Evolutionary conservation across 2,329 filamentous ascomycete species (phyloP).

Genomic region (Alternaria hordeiaustralica): DNA sequence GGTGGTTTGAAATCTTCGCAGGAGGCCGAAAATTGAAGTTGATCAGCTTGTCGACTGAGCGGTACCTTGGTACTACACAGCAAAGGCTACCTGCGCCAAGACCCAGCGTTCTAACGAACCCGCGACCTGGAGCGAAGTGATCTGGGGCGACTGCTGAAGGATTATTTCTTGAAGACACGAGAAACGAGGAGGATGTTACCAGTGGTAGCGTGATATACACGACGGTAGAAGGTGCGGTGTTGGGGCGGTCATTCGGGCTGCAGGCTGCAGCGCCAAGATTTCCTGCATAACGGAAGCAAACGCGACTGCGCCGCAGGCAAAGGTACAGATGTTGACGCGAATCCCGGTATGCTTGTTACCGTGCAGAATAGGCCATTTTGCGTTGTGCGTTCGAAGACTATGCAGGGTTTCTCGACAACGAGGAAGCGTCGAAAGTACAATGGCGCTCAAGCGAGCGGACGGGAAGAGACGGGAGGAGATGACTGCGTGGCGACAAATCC

Average conservation of each 20-base stretch:
- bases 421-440: not conserved
- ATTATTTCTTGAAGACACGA: not conserved
- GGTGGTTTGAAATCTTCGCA: not conserved
- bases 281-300: not conserved
- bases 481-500: not conserved
- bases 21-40: not conserved
- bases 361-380: not conserved
- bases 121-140: not conserved
- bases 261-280: slow-evolving; percentile 4
- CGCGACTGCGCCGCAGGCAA: not conserved
- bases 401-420: not conserved
- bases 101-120: not conserved
- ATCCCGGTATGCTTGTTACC: not conserved
- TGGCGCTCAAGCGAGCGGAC: not conserved
- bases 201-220: not conserved
- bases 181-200: not conserved
- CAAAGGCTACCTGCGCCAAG: not conserved
- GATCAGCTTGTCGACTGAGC: not conserved
- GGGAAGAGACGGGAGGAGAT: not conserved
- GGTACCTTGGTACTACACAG: not conserved
- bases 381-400: not conserved
- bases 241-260: not conserved
- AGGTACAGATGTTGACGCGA: not conserved
- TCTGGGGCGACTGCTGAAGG: not conserved
- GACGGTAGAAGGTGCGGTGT: not conserved